Conservation (phyloP, 306 rosid genomes). For the Prunus davidiana region DNA sequence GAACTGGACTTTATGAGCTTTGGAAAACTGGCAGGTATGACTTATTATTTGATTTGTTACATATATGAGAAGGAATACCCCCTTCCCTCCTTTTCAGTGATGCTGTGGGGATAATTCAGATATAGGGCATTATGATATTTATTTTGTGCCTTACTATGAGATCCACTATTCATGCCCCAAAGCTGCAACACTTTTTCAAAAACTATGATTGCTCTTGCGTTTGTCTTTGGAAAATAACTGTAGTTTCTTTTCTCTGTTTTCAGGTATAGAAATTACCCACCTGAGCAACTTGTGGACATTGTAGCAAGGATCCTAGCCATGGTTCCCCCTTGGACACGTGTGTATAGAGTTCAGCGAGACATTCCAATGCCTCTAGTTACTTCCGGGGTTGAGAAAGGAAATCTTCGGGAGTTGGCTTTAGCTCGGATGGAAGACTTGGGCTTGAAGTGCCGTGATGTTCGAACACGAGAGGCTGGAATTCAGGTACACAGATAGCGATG, state of each 20-base stretch:
- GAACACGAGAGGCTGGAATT: constrained; percentile 97
- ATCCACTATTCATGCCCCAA: neutral
- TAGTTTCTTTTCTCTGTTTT: constrained; percentile 21
- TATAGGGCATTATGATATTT: neutral
- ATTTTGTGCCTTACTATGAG: neutral
- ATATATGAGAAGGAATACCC: neutral
- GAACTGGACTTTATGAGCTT: constrained; percentile 98
- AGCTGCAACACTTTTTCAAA: neutral
- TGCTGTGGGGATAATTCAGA: neutral
- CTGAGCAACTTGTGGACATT: constrained; percentile 97
- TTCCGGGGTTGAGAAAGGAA: constrained; percentile 98
- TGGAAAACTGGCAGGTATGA: constrained; percentile 97
- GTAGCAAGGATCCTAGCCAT: constrained; percentile 86
- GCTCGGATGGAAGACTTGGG: constrained; percentile 99
- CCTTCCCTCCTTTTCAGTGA: neutral
- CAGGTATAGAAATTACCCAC: constrained; percentile 97
- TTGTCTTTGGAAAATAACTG: neutral
- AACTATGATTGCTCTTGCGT: neutral
- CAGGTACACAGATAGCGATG: constrained; percentile 50
- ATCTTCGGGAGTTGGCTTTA: constrained; percentile 87
- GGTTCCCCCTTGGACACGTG: constrained; percentile 99
- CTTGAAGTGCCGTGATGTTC: constrained; percentile 93
- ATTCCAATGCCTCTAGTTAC: constrained; percentile 99
- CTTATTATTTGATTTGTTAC: neutral
- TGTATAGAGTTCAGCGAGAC: constrained; percentile 97